Base-by-base conservation (phyloP, 2,329 filamentous ascomycete genomes). In the Penicillium sp. region DNA sequence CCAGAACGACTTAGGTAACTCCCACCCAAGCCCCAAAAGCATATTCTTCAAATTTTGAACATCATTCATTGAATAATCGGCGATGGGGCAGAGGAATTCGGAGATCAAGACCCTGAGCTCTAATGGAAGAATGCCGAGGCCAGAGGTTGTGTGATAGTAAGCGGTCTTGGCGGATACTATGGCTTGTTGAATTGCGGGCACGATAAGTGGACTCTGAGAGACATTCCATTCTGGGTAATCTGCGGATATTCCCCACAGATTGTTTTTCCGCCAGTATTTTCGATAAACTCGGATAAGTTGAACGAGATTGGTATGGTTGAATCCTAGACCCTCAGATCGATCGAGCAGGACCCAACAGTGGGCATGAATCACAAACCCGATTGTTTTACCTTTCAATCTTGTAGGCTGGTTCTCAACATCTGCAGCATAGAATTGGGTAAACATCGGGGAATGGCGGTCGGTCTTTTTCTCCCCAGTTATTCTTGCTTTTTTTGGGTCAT, bases 291-390 rank as follows among this genome's bases (percentile, higher is more conserved):
- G 16, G 14, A 55, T 29, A 5, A 57, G 39, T 22, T 36, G 53
- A 7, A 13, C 29, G 6, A 57, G 18, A 11, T 40, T 22, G 22
- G 31, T 18, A 7, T n/a, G n/a, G n/a, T n/a, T n/a, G n/a, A n/a
- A n/a, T n/a, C n/a, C n/a, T n/a, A n/a, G n/a, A n/a, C n/a, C n/a
- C n/a, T n/a, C n/a, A n/a, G n/a, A n/a, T n/a, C n/a, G 38, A 16
- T 40, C 14, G 24, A 55, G 18, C n/a, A 57, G 22, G 6, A 21
- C 42, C 52, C 55, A 57, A 38, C 55, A 57, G 43, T 57, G 48
- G n/a, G 48, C 48, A 45, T 58, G 55, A 5, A 55, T 34, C 21
- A 53, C 7, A 18, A 40, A 55, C n/a, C 53, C 53, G 21, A 53
- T 34, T 21, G 21, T 34, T 27, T 55, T n/a, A 3, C 27, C 41